Base-by-base conservation (phyloP, 1,284 basidiomycete genomes). In the Apiotrichum veenhuisii region DNA sequence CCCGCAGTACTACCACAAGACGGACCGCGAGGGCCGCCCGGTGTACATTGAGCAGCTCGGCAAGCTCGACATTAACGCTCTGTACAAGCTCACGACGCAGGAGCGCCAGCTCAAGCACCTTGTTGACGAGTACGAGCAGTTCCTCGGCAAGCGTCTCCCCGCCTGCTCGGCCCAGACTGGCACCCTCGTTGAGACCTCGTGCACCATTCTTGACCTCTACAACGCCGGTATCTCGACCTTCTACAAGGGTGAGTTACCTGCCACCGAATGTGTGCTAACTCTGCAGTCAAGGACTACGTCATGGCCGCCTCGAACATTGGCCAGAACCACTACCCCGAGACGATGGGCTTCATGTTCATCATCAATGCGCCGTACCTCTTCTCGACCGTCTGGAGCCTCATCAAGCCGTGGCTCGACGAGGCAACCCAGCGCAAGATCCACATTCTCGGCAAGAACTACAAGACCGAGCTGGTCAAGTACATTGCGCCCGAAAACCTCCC, bases 311-410 rank as follows among this genome's bases (percentile, higher is more conserved):
- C 88, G 4, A 77, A 80, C 44, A 88, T 98, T 76, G 90, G 91
- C 9, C 94, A 98, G 80, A 85, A 95, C 79, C 83, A 89, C 69
- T 96, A 94, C 79, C 90, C 91, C 18, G 90, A 93, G 77, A 87
- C 85, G 63, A 95, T 97, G 93, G 93, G 93, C 78, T 89, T 89
- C 73, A 95, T 96, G 82, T 97, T 81, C 81, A 93, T 97, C 82
- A 88, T 93, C 82, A 92, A 93, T 72, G 87, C 91, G 0, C 94
- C 95, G 2, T 97, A 88, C 85, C 84, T 87, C 55, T 98, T 98
- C 81, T 84, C 85, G 51, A 85, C 87, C 43, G 87, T 96, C 41
- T 98, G 95, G 95, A 78, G 80, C 30, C 79, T 93, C 66, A 85
- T 98, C 80, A 96, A 93, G 80, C 86, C 85, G 10, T 98, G 91